Conservation (phyloP, 202 grass and related monocot genomes). For the Thinopyrum obtusiflorum region DNA sequence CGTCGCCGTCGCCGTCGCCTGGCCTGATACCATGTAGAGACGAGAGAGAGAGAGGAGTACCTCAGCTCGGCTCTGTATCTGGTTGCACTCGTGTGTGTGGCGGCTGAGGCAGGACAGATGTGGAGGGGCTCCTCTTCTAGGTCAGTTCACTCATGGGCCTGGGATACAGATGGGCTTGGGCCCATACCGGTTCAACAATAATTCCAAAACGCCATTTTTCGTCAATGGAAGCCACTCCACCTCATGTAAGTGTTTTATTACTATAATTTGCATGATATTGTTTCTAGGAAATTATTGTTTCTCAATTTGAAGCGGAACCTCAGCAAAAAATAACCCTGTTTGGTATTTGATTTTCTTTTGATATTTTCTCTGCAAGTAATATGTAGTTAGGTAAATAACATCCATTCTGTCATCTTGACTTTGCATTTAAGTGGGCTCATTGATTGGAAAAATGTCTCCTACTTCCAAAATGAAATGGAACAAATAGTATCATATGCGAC, state of each 20-base stretch:
- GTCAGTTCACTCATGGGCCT: too few relatives aligned
- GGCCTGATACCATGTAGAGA: too few relatives aligned
- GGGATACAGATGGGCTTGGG: too few relatives aligned
- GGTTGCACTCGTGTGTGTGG: too few relatives aligned
- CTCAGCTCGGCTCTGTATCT: too few relatives aligned
- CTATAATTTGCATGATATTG: not conserved
- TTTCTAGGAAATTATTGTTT: not conserved
- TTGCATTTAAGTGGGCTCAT: not conserved
- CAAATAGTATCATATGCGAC: not conserved
- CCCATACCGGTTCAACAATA: too few relatives aligned
- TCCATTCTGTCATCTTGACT: not conserved
- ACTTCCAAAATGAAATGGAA: not conserved
- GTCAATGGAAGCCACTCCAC: conserved; percentile 65
- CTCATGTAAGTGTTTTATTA: conserved; percentile 46
- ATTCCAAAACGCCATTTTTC: conserved; percentile 89
- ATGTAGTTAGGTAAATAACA: not conserved
- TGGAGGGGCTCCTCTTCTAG: too few relatives aligned
- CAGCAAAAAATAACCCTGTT: not conserved
- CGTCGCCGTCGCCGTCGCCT: too few relatives aligned
- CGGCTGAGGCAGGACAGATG: too few relatives aligned
- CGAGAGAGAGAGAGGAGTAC: too few relatives aligned
- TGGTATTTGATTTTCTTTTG: not conserved
- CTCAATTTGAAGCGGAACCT: not conserved
- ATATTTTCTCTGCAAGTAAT: not conserved
- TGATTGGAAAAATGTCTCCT: not conserved